A percentile compares a stretch with the other conserved stretches of the same genome.
phyloP scores from a whole-genome alignment of 177 flowering plant species.

The Tripterygium wilfordii region DNA sequence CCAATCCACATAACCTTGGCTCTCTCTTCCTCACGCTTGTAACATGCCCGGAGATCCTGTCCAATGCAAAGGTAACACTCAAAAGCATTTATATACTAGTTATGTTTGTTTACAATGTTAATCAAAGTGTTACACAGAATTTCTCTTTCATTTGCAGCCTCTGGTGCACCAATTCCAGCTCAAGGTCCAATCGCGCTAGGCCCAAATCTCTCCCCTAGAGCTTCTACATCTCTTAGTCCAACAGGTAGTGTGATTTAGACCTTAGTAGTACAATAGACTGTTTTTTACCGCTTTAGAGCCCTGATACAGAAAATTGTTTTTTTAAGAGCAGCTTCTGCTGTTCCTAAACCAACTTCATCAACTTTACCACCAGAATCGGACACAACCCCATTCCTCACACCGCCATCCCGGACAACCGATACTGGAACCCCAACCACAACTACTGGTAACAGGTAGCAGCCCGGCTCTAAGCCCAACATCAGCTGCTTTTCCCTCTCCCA shows the following conservation, averaged over 20 bases:
- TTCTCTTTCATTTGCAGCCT: conserved; percentile 33
- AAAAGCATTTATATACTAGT: too few species aligned
- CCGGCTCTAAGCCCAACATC: conserved; percentile 60
- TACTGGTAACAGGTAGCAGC: conserved; percentile 40
- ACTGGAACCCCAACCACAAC: conserved; percentile 26
- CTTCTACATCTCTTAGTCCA: conserved; percentile 32
- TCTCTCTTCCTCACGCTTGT: conserved; percentile 83
- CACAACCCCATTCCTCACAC: conserved; percentile 22
- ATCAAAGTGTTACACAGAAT: not conserved
- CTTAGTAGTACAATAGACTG: too few species aligned
- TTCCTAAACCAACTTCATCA: conserved; percentile 25
- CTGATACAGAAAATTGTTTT: too few species aligned
- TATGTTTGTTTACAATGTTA: not conserved
- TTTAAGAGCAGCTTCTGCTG: conserved; percentile 25
- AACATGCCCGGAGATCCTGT: conserved; percentile 64
- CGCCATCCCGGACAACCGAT: conserved; percentile 28
- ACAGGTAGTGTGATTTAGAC: too few species aligned
- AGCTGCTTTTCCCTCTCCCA: conserved; percentile 30
- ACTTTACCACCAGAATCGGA: conserved; percentile 32
- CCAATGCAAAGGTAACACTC: conserved; percentile 83
- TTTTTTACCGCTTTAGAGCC: conserved; percentile 3
- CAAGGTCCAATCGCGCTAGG: conserved; percentile 52
- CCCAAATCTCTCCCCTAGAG: conserved; percentile 36
- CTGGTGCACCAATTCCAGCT: conserved; percentile 66
- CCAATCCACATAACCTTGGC: conserved; percentile 72